Evolutionary conservation across 2,329 filamentous ascomycete species (phyloP), one percentile per base, ranked within the genome.

Genomic region (Aureobasidium namibiae): DNA sequence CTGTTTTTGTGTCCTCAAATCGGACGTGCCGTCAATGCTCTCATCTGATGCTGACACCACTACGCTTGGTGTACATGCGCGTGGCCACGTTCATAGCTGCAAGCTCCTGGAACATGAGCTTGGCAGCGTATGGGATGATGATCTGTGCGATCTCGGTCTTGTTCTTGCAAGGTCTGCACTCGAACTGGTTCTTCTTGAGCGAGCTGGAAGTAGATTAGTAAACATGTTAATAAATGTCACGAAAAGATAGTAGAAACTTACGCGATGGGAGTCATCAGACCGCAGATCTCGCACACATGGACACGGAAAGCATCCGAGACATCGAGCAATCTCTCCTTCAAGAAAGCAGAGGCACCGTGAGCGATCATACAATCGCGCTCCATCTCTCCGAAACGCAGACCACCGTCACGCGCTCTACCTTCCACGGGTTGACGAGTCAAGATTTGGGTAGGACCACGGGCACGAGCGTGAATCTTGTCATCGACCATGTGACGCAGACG

Each of bases 311-410:
- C 92, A 78, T 99, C 94, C 56, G 90, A 96, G 53, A 99, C 94
- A 73, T 97, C 92, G 69, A 99, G 96, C 61, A 99, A 77, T 69
- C 94, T 85, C 80, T 99, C 94, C 78, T 99, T 99, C 70, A 99
- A 77, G 82, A 99, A 99, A 1, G 92, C 88, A 58, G 90, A 92
- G 3, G 95, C 94, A 72, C 94, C 94, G 73, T 99, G 95, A n/a
- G 95, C 91, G 79, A 99, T 99, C 94, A 99, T 99, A 74, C 94
- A 99, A 84, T 99, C 95, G 78, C 95, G 92, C 77, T 99, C 95
- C 94, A 99, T 99, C 81, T 99, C 94, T 86, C 94, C 94, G 84
- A 99, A 99, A 72, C 95, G 92, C 45, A 99, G 82, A 80, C 94
- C 94, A 82, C 94, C 94, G 72, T 99, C 95, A 75, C 95, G 82